phyloP scores from a whole-genome alignment of 148 eudicot species.

The Persicaria tinctoria region DNA sequence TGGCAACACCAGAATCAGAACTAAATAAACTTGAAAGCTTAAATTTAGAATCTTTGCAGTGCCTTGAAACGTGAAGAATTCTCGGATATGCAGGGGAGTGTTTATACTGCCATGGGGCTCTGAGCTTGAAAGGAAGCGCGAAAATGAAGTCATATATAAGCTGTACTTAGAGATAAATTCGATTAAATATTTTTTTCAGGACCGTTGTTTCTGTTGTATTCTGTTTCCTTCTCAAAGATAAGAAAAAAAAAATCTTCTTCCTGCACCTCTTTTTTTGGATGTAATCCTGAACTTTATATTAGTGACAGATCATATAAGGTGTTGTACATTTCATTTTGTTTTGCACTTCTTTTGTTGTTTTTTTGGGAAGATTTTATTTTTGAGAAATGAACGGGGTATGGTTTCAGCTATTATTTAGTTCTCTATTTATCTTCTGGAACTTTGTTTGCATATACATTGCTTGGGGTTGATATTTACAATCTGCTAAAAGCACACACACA shows the following conservation, averaged over 20 bases:
- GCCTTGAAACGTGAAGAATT: not conserved
- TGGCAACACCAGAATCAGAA: slow-evolving; percentile 25
- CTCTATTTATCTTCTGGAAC: not conserved
- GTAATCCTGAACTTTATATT: not conserved
- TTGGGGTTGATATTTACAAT: too few species aligned
- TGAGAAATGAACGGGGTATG: not conserved
- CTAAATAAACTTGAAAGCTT: slow-evolving; percentile 16
- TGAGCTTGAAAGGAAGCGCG: not conserved
- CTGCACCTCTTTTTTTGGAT: not conserved
- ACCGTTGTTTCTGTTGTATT: slow-evolving; percentile 3
- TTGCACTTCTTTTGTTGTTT: not conserved
- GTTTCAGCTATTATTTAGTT: not conserved
- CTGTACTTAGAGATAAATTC: slow-evolving; percentile 13
- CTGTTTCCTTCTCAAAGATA: slow-evolving; percentile 13
- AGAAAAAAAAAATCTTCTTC: not conserved
- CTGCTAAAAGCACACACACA: too few species aligned
- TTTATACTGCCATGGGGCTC: not conserved
- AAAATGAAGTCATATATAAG: not conserved
- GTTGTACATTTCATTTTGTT: slow-evolving; percentile 2
- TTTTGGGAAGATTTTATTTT: not conserved
- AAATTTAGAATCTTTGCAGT: not conserved
- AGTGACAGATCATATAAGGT: slow-evolving; percentile 5
- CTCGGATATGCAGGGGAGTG: not conserved
- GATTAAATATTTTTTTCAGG: slow-evolving; percentile 7
- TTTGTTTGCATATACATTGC: not conserved